phyloP scores from a whole-genome alignment of 306 rosid genomes.

The Alnus rubra region DNA sequence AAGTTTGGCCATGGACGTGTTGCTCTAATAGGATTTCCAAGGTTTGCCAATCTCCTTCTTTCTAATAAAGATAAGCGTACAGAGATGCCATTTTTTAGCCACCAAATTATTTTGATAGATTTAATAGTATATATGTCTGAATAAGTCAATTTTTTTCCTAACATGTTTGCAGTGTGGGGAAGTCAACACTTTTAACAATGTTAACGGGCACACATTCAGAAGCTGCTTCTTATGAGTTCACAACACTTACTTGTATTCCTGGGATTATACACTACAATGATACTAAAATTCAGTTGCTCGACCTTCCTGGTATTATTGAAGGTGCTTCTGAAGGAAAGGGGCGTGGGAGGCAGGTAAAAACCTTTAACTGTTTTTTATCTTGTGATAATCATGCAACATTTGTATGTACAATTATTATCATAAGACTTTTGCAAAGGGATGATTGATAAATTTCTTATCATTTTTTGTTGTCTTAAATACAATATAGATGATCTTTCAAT shows the following conservation, averaged over 20 bases:
- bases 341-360: slow-evolving; percentile 95
- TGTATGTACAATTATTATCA: not conserved
- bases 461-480: not conserved
- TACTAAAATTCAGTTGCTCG: slow-evolving; percentile 96
- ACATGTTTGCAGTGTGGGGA: slow-evolving; percentile 78
- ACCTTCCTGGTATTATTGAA: slow-evolving; percentile 99
- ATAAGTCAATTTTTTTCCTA: slow-evolving; percentile 12
- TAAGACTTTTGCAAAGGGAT: not conserved
- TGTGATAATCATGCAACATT: slow-evolving; percentile 14
- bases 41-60: slow-evolving; percentile 41
- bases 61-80: not conserved
- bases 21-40: slow-evolving; percentile 97
- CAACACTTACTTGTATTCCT: slow-evolving; percentile 97
- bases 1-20: slow-evolving; percentile 98
- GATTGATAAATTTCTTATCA: not conserved
- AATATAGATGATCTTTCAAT: not conserved
- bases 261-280: slow-evolving; percentile 96
- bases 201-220: slow-evolving; percentile 97
- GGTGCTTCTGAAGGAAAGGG: slow-evolving; percentile 99
- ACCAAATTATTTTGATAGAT: not conserved
- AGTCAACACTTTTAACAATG: slow-evolving; percentile 96
- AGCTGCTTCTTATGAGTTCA: slow-evolving; percentile 97
- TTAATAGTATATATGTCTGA: not conserved
- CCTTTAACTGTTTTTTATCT: slow-evolving; percentile 20
- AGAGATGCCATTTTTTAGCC: not conserved